Percentiles rank a stretch among this genome's conserved stretches.
These are phyloP conservation scores for Emericellopsis terricola DNA, from an alignment of 495 filamentous ascomycete genomes.

Conservation along the genomic window DNA sequence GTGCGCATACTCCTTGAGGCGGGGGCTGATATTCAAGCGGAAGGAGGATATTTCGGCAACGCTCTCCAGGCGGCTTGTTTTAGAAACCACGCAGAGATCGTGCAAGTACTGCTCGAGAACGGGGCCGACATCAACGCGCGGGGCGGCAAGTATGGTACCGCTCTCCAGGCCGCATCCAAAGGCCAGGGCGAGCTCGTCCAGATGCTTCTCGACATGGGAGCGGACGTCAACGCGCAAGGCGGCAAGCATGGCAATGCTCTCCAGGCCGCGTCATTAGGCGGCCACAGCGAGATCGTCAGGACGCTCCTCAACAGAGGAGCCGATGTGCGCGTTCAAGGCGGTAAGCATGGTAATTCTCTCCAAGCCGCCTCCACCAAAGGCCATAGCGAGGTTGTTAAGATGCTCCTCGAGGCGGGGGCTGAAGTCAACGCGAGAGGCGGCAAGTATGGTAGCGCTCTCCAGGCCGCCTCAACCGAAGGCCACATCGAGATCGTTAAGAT, in stretches of 20 bases:
- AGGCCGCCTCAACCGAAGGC: too few species aligned
- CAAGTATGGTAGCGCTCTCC: too few species aligned
- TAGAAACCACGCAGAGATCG: conserved; percentile 1
- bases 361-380: conserved; percentile 10
- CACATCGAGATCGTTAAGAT: too few species aligned
- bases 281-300: conserved; percentile 4
- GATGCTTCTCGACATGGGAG: conserved; percentile 9
- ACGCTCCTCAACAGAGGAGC: conserved; percentile 11
- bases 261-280: conserved; percentile 8
- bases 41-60: conserved; percentile 8
- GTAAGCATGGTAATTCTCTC: conserved; percentile 9
- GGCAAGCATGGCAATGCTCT: conserved; percentile 11
- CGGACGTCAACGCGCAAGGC: conserved; percentile 12
- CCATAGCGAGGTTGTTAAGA: conserved; percentile 2
- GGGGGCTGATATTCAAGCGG: conserved; percentile 11
- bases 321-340: conserved; percentile 7
- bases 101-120: conserved; percentile 9
- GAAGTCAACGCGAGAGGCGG: too few species aligned
- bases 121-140: too few species aligned
- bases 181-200: conserved; percentile 6
- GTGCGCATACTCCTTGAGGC: conserved; percentile 6
- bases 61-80: conserved; percentile 12
- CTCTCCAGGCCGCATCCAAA: conserved; percentile 8
- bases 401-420: conserved; percentile 4
- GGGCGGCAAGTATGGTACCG: conserved; percentile 4